Conservation (phyloP, 2,329 filamentous ascomycete genomes). For the Botrytis tulipae region DNA sequence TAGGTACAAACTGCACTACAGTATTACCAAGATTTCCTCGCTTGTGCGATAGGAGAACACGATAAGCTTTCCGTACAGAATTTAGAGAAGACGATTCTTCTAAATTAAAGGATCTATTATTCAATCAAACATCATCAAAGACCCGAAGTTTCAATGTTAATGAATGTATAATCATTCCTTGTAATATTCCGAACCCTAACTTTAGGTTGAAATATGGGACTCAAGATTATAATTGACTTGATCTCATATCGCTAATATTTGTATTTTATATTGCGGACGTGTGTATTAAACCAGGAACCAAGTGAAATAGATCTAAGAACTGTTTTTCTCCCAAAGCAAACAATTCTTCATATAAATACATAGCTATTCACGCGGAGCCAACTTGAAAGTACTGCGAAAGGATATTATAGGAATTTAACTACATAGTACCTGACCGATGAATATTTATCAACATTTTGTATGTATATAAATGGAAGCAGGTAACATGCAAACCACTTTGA, state of each 20-base stretch:
- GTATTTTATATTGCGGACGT: background rate
- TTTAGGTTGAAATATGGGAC: background rate
- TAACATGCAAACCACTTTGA: background rate
- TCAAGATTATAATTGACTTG: background rate
- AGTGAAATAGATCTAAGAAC: background rate
- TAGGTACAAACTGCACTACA: background rate
- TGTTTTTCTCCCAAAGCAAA: too few relatives aligned
- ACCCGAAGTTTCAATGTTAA: background rate
- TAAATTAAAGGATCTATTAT: background rate
- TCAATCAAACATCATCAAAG: rapidly evolving
- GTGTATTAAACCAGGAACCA: background rate
- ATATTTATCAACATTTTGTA: too few relatives aligned
- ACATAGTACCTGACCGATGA: background rate
- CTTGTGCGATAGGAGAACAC: background rate
- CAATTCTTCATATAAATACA: background rate
- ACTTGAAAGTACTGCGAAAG: background rate
- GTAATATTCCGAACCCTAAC: background rate
- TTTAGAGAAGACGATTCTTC: background rate
- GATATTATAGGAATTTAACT: background rate
- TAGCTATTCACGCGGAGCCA: rapidly evolving
- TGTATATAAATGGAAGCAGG: background rate
- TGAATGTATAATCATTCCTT: background rate
- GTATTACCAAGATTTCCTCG: background rate
- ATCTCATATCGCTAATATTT: background rate
- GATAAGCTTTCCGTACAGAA: background rate